Evolutionary conservation across 257 asterid species (phyloP).

Genomic region (Linderniella brevidens): DNA sequence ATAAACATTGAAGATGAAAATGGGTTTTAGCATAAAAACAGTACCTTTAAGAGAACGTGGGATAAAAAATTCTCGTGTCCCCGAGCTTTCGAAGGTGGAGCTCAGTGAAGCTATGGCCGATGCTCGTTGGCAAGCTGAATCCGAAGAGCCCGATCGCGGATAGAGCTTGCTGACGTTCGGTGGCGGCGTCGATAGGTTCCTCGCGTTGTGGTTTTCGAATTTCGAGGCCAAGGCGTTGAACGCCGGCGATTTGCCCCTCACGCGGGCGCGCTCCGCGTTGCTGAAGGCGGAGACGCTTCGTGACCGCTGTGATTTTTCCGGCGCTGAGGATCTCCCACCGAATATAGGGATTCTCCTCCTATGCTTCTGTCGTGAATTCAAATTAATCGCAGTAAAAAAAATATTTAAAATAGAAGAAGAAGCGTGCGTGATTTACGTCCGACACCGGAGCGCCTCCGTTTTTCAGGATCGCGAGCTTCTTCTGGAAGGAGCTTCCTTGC

Average conservation of each 20-base stretch:
- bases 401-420: background rate
- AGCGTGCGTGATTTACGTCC: slow-evolving; percentile 29
- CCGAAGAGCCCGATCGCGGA: slow-evolving; percentile 56
- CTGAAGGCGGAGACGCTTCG: slow-evolving; percentile 73
- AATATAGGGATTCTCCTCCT: slow-evolving; percentile 48
- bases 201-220: slow-evolving; percentile 57
- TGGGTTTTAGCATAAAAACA: background rate
- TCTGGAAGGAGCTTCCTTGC: slow-evolving; percentile 77
- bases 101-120: slow-evolving; percentile 61
- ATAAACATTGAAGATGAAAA: too few species aligned
- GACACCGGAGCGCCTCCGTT: slow-evolving; percentile 25
- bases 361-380: slow-evolving; percentile 30
- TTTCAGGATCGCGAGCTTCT: slow-evolving; percentile 58
- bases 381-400: background rate
- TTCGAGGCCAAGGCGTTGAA: slow-evolving; percentile 84
- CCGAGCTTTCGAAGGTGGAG: slow-evolving; percentile 40
- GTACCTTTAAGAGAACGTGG: slow-evolving; percentile 73
- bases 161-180: slow-evolving; percentile 65
- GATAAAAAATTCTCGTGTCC: slow-evolving; percentile 31
- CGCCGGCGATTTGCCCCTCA: slow-evolving; percentile 95
- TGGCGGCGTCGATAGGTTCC: slow-evolving; percentile 94
- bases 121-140: slow-evolving; percentile 39
- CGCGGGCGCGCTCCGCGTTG: slow-evolving; percentile 60
- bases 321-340: slow-evolving; percentile 53
- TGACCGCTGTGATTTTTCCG: slow-evolving; percentile 83